Percentiles rank a stretch among this genome's conserved stretches.
These are phyloP conservation scores for Chenopodium suecicum DNA, from an alignment of 148 eudicot genomes.

Conservation along the genomic window DNA sequence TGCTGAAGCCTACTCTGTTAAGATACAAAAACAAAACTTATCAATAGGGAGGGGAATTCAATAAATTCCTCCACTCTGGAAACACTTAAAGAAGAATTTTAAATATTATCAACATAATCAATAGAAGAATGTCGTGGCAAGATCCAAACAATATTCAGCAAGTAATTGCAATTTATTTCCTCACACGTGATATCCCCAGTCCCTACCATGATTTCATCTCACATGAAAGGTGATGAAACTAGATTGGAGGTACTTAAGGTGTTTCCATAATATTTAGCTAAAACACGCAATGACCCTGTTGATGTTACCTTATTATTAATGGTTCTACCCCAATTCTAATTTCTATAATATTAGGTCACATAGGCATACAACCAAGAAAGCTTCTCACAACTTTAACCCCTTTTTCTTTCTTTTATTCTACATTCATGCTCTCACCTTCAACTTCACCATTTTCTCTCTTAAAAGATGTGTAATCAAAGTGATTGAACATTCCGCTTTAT, in stretches of 20 bases:
- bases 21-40: constrained; percentile 24
- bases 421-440: neutral
- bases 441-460: neutral
- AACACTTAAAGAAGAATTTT: neutral
- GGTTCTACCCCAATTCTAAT: neutral
- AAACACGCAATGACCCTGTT: neutral
- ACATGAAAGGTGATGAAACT: neutral
- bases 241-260: neutral
- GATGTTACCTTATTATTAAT: neutral
- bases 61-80: neutral
- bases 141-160: neutral
- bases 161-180: neutral
- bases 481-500: neutral
- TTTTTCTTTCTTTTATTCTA: neutral
- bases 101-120: neutral
- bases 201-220: neutral
- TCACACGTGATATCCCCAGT: neutral
- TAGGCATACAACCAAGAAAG: neutral
- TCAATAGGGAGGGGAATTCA: constrained; percentile 16
- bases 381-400: neutral
- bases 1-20: constrained; percentile 76
- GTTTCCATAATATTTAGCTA: neutral
- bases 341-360: neutral
- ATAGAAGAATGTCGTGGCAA: neutral
- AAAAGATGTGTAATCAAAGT: neutral